These are phyloP conservation scores for Arachis stenosperma DNA, from an alignment of 306 rosid species.

Conservation along the genomic window DNA sequence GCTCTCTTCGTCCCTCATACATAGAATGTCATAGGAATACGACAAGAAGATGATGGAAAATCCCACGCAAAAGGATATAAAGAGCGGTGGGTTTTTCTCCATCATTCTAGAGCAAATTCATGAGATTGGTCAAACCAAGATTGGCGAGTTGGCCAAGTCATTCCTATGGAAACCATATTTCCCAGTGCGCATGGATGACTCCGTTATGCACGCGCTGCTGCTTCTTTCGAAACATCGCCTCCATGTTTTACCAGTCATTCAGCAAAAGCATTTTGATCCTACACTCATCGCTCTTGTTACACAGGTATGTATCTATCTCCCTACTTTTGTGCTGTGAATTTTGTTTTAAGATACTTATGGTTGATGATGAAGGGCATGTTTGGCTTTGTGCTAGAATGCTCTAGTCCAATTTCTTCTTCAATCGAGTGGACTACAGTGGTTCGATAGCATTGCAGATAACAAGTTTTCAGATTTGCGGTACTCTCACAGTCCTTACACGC, in stretches of 20 bases:
- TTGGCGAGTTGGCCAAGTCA: constrained; percentile 65
- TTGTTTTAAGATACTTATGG: neutral
- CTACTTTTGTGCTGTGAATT: neutral
- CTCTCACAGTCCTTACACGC: neutral
- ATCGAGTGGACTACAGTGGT: constrained; percentile 69
- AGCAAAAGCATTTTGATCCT: constrained; percentile 42
- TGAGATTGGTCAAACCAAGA: constrained; percentile 71
- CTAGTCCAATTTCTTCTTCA: constrained; percentile 61
- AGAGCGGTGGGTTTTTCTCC: constrained; percentile 40
- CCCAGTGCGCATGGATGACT: constrained; percentile 56
- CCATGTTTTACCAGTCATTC: constrained; percentile 63
- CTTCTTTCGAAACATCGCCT: constrained; percentile 65
- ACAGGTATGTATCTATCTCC: constrained; percentile 47
- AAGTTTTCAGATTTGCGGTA: constrained; percentile 57
- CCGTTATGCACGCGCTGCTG: constrained; percentile 65
- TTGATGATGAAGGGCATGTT: constrained; percentile 22
- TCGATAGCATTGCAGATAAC: constrained; percentile 61
- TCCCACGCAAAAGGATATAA: constrained; percentile 19
- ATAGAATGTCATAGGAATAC: constrained; percentile 46
- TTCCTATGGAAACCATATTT: constrained; percentile 74
- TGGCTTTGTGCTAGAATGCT: constrained; percentile 54
- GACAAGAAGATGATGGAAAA: constrained; percentile 36
- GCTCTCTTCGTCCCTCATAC: neutral
- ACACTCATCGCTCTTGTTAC: constrained; percentile 60
- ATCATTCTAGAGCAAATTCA: constrained; percentile 56